Evolutionary conservation across 1,284 basidiomycete genomes (phyloP).

Genomic region (Trichosporon sp.): DNA sequence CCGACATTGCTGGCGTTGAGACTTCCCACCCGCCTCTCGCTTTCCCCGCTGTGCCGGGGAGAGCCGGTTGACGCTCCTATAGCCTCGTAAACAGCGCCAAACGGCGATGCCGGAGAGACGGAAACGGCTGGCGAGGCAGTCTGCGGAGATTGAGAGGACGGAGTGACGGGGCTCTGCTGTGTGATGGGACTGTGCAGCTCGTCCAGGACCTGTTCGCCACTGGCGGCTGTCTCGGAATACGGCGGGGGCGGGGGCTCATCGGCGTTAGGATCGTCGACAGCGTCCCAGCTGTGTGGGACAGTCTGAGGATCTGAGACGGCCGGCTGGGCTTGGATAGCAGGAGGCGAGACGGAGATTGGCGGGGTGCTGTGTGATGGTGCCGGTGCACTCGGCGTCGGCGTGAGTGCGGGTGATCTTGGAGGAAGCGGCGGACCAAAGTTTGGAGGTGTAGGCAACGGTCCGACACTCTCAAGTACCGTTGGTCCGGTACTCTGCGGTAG

Average conservation of each 20-base stretch:
- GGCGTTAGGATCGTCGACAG: not conserved
- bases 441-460: not conserved
- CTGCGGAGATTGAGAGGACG: too few species aligned
- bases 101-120: too few species aligned
- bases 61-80: too few species aligned
- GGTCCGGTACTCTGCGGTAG: too few species aligned
- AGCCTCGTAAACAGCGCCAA: too few species aligned
- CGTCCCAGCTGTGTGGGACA: not conserved
- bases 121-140: too few species aligned
- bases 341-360: too few species aligned
- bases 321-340: not conserved
- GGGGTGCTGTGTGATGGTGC: not conserved
- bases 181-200: not conserved
- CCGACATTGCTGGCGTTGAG: too few species aligned
- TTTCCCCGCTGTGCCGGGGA: too few species aligned
- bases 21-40: too few species aligned
- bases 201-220: not conserved
- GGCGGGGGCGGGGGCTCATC: not conserved
- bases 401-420: not conserved
- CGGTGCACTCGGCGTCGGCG: not conserved
- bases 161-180: too few species aligned
- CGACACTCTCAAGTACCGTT: not conserved
- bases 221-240: not conserved
- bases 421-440: not conserved
- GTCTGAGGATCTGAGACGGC: not conserved